Base-by-base conservation (phyloP, 495 filamentous ascomycete species). In the Aspergillus coremiiformis region DNA sequence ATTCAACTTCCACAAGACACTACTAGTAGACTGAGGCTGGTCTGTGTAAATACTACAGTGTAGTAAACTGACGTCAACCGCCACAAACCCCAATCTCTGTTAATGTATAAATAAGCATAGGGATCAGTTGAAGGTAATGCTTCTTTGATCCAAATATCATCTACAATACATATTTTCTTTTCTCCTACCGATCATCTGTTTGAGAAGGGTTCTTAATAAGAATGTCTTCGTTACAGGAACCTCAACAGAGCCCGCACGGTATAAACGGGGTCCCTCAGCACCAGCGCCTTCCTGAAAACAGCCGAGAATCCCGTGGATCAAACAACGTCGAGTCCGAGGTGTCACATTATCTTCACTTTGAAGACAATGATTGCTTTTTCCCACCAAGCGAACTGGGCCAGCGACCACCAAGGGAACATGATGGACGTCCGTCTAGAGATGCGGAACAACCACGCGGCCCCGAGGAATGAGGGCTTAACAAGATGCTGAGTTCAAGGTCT, bases 281-380 rank as follows among this genome's bases (percentile, higher is more conserved):
- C 26, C 45, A 48, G n/a, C 19, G 5, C 30, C 44, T 14, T 30
- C 15, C n/a, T n/a, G 27, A 20, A 21, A 26, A 39, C 33, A 17
- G 7, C 14, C 3, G 27, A 39, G 35, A 4, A n/a, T 7, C 35
- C 8, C 22, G 35, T 52, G 42, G 44, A 32, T 23, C 46, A 5
- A 43, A 22, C 44, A 39, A 49, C 14, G 24, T 44, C 2, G 53
- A 55, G 12, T 44, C 51, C n/a, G 30, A 52, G 22, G 4, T 63
- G 4, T 57, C 54, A 21, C 69, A 74, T 57, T 60, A 66, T 52
- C 68, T 70, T 12, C 66, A 70, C 44, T 72, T 67, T 22, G 69
- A 74, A 44, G 69, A 74, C 39, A 71, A 74, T 48, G 67, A 66
- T 21, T 60, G 64, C 43, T 74, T 74, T 52, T 74, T 74, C 27